Percentiles rank a stretch among this genome's conserved stretches.
Evolutionary conservation across 768 basidiomycete genomes (phyloP).

Genomic region (Sutorius australiensis): DNA sequence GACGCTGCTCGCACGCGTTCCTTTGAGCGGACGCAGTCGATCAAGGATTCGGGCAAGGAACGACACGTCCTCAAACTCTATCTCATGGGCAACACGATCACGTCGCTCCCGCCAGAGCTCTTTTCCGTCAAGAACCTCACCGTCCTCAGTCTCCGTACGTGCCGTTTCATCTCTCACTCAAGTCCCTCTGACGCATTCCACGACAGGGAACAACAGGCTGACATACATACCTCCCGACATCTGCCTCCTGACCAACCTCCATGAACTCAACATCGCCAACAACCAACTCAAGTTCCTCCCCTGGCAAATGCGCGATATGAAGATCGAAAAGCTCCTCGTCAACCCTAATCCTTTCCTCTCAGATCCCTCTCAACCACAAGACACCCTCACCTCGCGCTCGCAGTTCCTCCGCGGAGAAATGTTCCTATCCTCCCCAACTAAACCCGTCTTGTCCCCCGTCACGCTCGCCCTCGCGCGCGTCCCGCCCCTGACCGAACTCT

Average conservation of each 20-base stretch:
- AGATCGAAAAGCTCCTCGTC: slow-evolving; percentile 43
- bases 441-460: slow-evolving; percentile 19
- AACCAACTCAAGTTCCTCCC: slow-evolving; percentile 61
- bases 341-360: slow-evolving; percentile 59
- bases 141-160: slow-evolving; percentile 62
- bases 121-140: slow-evolving; percentile 56
- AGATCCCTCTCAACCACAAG: slow-evolving; percentile 24
- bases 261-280: slow-evolving; percentile 56
- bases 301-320: slow-evolving; percentile 60
- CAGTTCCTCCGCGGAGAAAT: slow-evolving; percentile 8
- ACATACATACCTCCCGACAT: slow-evolving; percentile 63
- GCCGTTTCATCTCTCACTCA: no score
- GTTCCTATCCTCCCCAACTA: not conserved
- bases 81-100: slow-evolving; percentile 53
- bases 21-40: slow-evolving; percentile 26
- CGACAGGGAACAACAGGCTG: slow-evolving; percentile 54
- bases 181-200: no score
- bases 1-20: slow-evolving; percentile 21
- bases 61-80: slow-evolving; percentile 54
- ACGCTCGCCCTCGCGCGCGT: slow-evolving; percentile 18
- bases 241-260: slow-evolving; percentile 46
- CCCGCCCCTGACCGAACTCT: slow-evolving; percentile 36
- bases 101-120: slow-evolving; percentile 51
- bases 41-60: slow-evolving; percentile 35
- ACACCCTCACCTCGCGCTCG: not conserved